Evolutionary conservation across 108 stramenopile genomes (phyloP).

Genomic region (Parmales sp.): DNA sequence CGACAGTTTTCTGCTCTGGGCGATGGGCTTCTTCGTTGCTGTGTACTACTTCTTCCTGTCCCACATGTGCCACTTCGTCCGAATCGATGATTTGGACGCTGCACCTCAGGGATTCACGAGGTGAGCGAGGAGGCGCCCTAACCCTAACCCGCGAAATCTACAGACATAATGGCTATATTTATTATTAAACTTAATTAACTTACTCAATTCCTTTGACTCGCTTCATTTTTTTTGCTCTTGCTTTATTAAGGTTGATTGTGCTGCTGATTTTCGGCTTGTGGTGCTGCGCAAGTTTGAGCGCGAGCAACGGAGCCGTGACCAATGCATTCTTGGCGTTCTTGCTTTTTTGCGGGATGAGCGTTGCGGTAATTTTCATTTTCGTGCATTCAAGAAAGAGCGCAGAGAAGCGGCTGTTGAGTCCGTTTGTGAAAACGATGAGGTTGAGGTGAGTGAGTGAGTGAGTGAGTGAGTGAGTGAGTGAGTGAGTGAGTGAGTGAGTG

Average conservation of each 20-base stretch:
- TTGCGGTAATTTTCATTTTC: slow-evolving; percentile 4
- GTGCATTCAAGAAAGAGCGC: neutral
- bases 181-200: too few relatives aligned
- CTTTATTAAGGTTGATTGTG: neutral
- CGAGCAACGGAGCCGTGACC: neutral
- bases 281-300: neutral
- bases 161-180: too few relatives aligned
- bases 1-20: slow-evolving; percentile 45
- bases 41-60: slow-evolving; percentile 34
- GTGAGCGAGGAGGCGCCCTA: too few relatives aligned
- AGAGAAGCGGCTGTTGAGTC: neutral
- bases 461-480: too few relatives aligned
- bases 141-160: too few relatives aligned
- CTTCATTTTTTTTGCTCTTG: too few relatives aligned
- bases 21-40: slow-evolving; percentile 36
- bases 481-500: too few relatives aligned
- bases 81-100: slow-evolving; percentile 13
- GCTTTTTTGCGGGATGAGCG: neutral
- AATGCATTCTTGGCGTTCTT: slow-evolving; percentile 5
- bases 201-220: too few relatives aligned
- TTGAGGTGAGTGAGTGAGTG: too few relatives aligned
- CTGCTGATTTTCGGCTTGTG: slow-evolving; percentile 5
- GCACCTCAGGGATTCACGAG: slow-evolving; percentile 8
- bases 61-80: slow-evolving; percentile 36
- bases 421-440: too few relatives aligned